These are phyloP conservation scores for Ophioceras dolichostomum DNA, from an alignment of 2,329 filamentous ascomycete genomes.

Conservation along the genomic window DNA sequence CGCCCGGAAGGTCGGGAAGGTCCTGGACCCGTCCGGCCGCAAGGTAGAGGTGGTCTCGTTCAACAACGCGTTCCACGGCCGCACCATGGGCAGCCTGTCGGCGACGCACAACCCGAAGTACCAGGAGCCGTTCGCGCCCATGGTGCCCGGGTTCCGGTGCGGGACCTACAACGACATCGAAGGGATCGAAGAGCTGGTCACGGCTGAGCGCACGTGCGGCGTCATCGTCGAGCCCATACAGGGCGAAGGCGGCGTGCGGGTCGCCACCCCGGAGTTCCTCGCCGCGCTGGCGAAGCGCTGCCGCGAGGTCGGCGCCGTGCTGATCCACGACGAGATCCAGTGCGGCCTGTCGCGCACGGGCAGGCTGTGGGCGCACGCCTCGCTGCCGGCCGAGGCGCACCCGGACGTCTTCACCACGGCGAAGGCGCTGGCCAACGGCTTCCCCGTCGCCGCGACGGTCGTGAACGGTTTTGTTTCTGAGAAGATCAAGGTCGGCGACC, in stretches of 20 bases:
- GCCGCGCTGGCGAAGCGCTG: conserved; percentile 73
- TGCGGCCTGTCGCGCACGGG: conserved; percentile 80
- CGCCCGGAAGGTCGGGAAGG: conserved; percentile 78
- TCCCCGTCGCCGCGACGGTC: conserved; percentile 80
- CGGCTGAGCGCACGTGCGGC: conserved; percentile 75
- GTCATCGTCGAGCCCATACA: conserved; percentile 97
- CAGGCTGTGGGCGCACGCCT: conserved; percentile 77
- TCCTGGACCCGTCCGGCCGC: conserved; percentile 52
- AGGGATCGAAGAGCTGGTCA: conserved; percentile 62
- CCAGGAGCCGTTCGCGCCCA: conserved; percentile 85
- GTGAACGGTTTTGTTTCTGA: conserved; percentile 50
- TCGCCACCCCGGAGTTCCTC: conserved; percentile 74
- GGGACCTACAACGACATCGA: conserved; percentile 75
- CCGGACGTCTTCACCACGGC: conserved; percentile 90
- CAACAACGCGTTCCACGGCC: conserved; percentile 84
- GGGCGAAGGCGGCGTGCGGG: conserved; percentile 86
- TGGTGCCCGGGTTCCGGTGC: conserved; percentile 87
- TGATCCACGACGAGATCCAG: conserved; percentile 97
- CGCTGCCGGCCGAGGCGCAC: conserved; percentile 66
- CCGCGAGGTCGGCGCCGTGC: conserved; percentile 72
- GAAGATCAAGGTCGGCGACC: conserved; percentile 57
- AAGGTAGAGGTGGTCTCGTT: conserved; percentile 89
- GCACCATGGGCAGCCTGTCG: conserved; percentile 90
- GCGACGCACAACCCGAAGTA: conserved; percentile 98
- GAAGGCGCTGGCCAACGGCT: conserved; percentile 93